Base-by-base conservation (phyloP, 495 filamentous ascomycete species). In the Penicillium taxi region DNA sequence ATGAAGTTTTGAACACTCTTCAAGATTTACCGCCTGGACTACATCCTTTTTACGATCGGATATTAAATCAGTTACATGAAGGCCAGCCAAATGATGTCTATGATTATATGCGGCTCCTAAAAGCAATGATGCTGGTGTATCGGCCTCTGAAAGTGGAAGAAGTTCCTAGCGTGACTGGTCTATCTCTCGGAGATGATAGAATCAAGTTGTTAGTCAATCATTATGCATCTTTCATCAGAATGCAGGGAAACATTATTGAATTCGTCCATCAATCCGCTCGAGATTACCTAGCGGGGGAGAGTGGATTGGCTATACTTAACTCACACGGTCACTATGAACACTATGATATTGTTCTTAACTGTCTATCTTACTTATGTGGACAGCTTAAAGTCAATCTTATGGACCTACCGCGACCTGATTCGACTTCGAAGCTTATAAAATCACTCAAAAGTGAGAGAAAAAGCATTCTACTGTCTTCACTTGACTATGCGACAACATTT, bases 241-340 rank as follows among this genome's bases (percentile, higher is more conserved):
- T 43, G 31, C 44, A 32, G 24, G 35, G 14, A 26, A 36, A 11
- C 11, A 18, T 22, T 1, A 38, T 52, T 17, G 39, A 50, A 14
- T 52, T 48, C 31, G 26, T 45, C 30, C 43, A 55, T 39, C 51
- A 55, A 24, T 50, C 43, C 5, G 24, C 40, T 26, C 42, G 47
- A 37, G 41, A 49, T 17, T 54, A 32, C 28, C 33, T 50, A 19
- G 37, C 32, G 15, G 35, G 22, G 26, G 33, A 41, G 22, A 34
- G 26, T 39, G 30, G 30, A 35, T 20, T 24, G 33, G 30, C 19
- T 9, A 24, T 30, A 1, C 24, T 42, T 22, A n/a, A 35, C 7
- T 18, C 24, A 13, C 16, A 47, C 50, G 32, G 30, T 21, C 11
- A 33, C 9, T 37, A 31, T 35, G 45, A 32, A 23, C 35, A 52